phyloP scores from a whole-genome alignment of 169 alveolate species.

The Eimeria sp. region DNA sequence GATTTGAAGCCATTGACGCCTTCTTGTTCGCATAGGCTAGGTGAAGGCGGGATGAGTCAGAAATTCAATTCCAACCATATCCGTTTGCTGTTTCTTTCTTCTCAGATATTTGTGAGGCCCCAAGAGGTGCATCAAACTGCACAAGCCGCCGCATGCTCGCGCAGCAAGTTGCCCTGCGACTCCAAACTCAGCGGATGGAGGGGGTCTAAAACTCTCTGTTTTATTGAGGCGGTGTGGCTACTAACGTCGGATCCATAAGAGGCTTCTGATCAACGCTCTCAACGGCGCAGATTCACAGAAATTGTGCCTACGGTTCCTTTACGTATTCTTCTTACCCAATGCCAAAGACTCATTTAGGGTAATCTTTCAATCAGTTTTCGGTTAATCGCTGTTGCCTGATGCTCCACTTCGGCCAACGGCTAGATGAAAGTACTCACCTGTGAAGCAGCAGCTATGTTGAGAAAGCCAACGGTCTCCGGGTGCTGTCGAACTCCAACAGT shows the following conservation, averaged over 20 bases:
- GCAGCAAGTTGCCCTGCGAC: constrained; percentile 71
- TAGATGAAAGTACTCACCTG: neutral
- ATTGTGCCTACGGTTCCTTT: neutral
- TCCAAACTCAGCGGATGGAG: constrained; percentile 28
- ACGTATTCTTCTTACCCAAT: neutral
- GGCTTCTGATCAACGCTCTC: neutral
- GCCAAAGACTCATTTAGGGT: neutral
- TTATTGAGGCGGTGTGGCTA: neutral
- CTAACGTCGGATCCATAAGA: neutral
- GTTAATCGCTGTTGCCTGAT: neutral
- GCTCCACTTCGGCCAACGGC: neutral
- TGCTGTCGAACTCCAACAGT: neutral
- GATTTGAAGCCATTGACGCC: neutral
- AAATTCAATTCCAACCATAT: neutral
- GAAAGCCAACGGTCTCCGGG: neutral
- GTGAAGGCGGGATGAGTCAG: no score
- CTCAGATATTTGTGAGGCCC: constrained; percentile 46
- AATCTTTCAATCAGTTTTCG: neutral
- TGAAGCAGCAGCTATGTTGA: neutral
- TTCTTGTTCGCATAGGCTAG: neutral
- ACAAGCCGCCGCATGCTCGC: constrained; percentile 77
- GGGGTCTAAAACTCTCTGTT: neutral
- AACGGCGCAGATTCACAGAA: neutral
- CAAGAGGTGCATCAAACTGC: constrained; percentile 54
- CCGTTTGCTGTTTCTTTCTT: neutral